phyloP scores from a whole-genome alignment of 1,284 basidiomycete species.

The Phaffia rhodozyma region DNA sequence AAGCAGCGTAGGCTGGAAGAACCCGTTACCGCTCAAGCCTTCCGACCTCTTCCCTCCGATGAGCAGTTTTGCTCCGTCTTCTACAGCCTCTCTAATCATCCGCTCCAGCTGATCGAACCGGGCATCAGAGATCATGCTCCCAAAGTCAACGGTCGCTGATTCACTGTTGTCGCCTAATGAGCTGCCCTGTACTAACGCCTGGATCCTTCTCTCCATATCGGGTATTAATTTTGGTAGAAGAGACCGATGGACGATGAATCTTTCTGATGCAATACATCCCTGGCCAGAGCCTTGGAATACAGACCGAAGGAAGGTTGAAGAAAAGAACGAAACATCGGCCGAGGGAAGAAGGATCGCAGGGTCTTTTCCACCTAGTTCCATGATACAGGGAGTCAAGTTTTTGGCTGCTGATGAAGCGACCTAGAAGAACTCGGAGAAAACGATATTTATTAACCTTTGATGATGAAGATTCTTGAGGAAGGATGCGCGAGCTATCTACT shows the following conservation, averaged over 20 bases:
- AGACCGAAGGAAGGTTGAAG: background rate
- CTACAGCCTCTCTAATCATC: constrained; percentile 59
- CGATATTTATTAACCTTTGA: background rate
- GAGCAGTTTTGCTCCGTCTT: constrained; percentile 55
- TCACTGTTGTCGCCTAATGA: constrained; percentile 20
- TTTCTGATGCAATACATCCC: constrained; percentile 93
- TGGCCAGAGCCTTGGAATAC: constrained; percentile 73
- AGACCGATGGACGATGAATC: constrained; percentile 67
- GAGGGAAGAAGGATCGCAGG: constrained; percentile 41
- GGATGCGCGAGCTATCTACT: constrained; percentile 10
- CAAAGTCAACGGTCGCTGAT: constrained; percentile 28
- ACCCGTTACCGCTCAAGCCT: constrained; percentile 52
- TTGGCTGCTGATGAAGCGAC: constrained; percentile 70
- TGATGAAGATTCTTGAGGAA: background rate
- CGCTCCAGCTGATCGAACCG: constrained; percentile 55
- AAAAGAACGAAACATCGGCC: constrained; percentile 32
- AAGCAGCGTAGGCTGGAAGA: constrained; percentile 79
- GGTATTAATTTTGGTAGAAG: constrained; percentile 62
- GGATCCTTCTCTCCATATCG: constrained; percentile 50
- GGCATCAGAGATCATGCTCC: constrained; percentile 40
- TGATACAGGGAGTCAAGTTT: constrained; percentile 73
- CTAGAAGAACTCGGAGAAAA: constrained; percentile 32
- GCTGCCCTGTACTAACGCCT: constrained; percentile 51
- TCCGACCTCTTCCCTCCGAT: constrained; percentile 53
- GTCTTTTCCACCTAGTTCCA: constrained; percentile 67